Evolutionary conservation across 768 basidiomycete genomes (phyloP).

Genomic region (Panellus pusillus): DNA sequence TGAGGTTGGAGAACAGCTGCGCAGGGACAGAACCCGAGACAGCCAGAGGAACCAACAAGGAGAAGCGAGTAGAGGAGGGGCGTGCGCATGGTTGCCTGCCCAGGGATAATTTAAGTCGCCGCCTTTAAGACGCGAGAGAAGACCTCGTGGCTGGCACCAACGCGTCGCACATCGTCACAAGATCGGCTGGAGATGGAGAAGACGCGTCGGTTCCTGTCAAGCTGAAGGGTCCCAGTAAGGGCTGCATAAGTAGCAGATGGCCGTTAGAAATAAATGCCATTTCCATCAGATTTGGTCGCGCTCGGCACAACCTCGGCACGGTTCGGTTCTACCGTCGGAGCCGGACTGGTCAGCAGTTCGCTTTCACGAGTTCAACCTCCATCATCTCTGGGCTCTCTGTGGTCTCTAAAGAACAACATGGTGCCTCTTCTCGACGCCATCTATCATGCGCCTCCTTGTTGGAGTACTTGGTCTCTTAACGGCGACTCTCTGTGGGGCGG

Average conservation of each 20-base stretch:
- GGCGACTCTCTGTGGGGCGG: conserved; percentile 26
- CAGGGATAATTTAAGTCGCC: conserved; percentile 2
- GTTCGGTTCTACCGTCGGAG: background rate
- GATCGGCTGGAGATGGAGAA: background rate
- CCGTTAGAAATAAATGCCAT: too few species aligned
- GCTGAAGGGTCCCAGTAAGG: too few species aligned
- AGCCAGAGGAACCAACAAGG: conserved; percentile 20
- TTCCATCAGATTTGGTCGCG: too few species aligned
- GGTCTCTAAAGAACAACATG: too few species aligned
- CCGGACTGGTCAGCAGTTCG: background rate
- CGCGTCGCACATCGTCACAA: conserved; percentile 3
- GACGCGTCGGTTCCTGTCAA: background rate
- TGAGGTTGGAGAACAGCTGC: conserved; percentile 59
- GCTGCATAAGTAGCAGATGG: too few species aligned
- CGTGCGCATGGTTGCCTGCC: conserved; percentile 15
- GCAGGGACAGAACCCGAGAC: conserved; percentile 32
- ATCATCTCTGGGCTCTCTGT: too few species aligned
- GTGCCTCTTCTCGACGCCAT: background rate
- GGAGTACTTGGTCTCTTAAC: conserved; percentile 1
- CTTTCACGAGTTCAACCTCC: too few species aligned
- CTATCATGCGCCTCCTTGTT: conserved; percentile 3
- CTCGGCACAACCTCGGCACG: too few species aligned
- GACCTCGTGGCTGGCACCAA: conserved; percentile 11
- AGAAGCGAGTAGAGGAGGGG: conserved; percentile 6
- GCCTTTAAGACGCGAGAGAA: conserved; percentile 9